A percentile compares a stretch with the other conserved stretches of the same genome.
Conservation (phyloP, 352 stramenopile genomes). For the Pythium plurisporium region DNA sequence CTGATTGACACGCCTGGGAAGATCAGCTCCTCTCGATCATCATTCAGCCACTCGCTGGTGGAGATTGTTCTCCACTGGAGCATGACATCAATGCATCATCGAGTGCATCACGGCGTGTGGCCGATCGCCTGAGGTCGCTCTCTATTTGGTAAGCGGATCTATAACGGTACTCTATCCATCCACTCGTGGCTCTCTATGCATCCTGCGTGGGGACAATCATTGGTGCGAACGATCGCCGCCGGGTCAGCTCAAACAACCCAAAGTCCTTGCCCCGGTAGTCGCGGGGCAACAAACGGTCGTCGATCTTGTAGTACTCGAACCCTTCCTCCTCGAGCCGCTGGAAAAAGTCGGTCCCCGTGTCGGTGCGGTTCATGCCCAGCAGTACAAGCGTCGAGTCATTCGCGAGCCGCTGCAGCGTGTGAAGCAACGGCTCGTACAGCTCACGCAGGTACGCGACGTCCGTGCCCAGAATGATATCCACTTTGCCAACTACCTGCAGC, state of each 20-base stretch:
- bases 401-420: conserved; percentile 51
- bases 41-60: too few species aligned
- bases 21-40: background rate
- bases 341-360: conserved; percentile 69
- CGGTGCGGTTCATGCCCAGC: conserved; percentile 65
- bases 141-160: background rate
- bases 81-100: background rate
- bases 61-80: conserved; percentile 1
- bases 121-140: background rate
- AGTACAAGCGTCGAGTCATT: conserved; percentile 46
- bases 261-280: conserved; percentile 76
- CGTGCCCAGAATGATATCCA: conserved; percentile 78
- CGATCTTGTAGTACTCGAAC: conserved; percentile 84
- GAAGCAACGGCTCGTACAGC: conserved; percentile 69
- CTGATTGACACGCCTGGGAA: background rate
- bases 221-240: conserved; percentile 7
- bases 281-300: conserved; percentile 44
- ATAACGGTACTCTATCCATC: background rate
- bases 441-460: conserved; percentile 75
- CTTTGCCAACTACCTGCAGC: conserved; percentile 29
- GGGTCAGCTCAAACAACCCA: conserved; percentile 70
- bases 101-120: background rate
- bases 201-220: background rate
- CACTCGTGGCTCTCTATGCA: background rate
- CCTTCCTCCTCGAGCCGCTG: conserved; percentile 54